These are phyloP conservation scores for Reutealis trisperma DNA, from an alignment of 345 rosid species.

Conservation along the genomic window DNA sequence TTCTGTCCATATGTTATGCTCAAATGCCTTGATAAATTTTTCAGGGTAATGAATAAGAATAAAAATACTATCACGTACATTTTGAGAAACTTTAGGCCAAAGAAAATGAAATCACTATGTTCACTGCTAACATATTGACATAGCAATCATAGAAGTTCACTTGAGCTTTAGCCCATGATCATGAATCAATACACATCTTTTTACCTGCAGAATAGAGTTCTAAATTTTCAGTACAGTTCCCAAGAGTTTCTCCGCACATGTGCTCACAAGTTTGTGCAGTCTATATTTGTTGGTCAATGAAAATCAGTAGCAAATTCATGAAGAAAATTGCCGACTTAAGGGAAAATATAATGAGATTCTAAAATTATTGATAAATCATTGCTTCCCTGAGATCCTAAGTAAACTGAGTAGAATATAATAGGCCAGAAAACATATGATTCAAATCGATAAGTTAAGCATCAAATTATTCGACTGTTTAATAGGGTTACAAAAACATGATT, in stretches of 20 bases:
- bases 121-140: too few species aligned
- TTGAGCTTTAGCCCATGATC: background rate
- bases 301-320: background rate
- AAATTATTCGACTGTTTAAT: background rate
- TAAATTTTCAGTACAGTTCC: too few species aligned
- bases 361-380: background rate
- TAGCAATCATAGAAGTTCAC: background rate
- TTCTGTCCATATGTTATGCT: background rate
- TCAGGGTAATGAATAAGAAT: background rate
- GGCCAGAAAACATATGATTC: background rate
- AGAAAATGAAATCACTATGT: background rate
- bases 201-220: background rate
- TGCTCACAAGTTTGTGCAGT: background rate
- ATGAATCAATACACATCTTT: background rate
- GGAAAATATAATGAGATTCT: background rate
- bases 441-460: background rate
- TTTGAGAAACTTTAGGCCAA: background rate
- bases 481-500: background rate
- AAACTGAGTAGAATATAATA: background rate
- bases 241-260: background rate
- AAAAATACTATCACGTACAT: background rate
- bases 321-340: background rate
- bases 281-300: background rate
- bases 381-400: slow-evolving; percentile 1
- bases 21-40: background rate